Evolutionary conservation across 1,284 basidiomycete genomes (phyloP).

Genomic region (Ganoderma lucidum): DNA sequence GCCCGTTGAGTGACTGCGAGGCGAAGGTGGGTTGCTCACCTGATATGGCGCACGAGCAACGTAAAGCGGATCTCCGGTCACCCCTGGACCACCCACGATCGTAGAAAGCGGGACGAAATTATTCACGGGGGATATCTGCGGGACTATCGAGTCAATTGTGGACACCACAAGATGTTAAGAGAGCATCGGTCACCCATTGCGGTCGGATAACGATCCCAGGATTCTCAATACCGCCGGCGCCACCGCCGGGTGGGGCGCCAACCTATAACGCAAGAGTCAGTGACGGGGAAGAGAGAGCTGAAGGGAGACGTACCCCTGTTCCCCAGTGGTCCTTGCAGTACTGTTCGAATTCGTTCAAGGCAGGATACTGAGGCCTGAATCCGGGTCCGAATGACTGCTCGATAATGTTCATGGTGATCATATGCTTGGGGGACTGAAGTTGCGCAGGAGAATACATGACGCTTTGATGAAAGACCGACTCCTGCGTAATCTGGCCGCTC

Average conservation of each 20-base stretch:
- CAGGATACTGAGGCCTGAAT: neutral
- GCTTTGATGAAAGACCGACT: neutral
- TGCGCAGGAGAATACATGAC: neutral
- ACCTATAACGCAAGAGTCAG: neutral
- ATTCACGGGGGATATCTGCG: neutral
- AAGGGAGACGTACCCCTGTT: neutral
- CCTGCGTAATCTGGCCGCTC: neutral
- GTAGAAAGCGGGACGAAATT: neutral
- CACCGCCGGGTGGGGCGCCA: neutral
- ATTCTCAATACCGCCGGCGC: neutral
- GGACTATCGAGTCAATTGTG: neutral
- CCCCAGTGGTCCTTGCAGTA: neutral
- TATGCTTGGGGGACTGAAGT: neutral
- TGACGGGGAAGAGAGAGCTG: neutral
- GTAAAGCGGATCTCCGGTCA: neutral
- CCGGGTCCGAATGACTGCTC: neutral
- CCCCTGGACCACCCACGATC: neutral
- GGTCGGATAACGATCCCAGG: neutral
- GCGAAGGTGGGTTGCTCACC: neutral
- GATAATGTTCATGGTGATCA: neutral
- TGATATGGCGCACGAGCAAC: neutral
- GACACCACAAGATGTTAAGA: neutral
- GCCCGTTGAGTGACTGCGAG: neutral
- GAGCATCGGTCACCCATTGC: neutral
- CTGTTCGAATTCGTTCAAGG: neutral